Base-by-base conservation (phyloP, 108 stramenopile species). In the Hondaea fermentalgiana region DNA sequence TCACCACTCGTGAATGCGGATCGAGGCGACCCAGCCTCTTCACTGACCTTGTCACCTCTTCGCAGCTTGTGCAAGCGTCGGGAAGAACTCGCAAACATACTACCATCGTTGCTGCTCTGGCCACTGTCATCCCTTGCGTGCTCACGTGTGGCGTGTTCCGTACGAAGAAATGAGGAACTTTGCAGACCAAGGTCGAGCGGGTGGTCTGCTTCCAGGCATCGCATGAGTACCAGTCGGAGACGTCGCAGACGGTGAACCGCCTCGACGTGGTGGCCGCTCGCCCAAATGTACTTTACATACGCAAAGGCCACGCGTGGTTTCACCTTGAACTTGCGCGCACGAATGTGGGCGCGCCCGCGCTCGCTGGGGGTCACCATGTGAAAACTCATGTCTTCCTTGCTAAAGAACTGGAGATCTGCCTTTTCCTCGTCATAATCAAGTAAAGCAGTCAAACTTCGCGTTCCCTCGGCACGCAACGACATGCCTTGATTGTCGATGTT, bases 281-380 rank as follows among this genome's bases (percentile, higher is more conserved):
- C 76, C 76, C 76, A 83, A 53, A 83, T 83, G 51, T 83, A 83
- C 23, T 83, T 83, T 12, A 83, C 49, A 23, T 83, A 83, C 45
- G 76, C 76, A 83, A 83, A 83, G 19, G 76, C 76, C 6, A 83
- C 76, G 45, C 76, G 76, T 1, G 76, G 76, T 23, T 83, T 83
- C 12, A 83, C 76, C 45, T 53, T 47, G 51, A 83, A 83, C 45
- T 53, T 47, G n/a, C 28, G 45, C 10, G 45, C 51, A 14, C 23
- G 6, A 2, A 83, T 43, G 25, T 42, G 64, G 1, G 64, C 64
- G 1, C 17, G 64, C 17, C 64, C 64, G 51, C 76, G 76, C n/a
- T 83, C 76, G 28, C 49, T 53, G 76, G 49, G 49, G 12, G 76
- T 16, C n/a, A 83, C 51, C 45, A 53, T 25, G 28, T 47, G 45